Evolutionary conservation across 2,329 filamentous ascomycete genomes (phyloP).

Genomic region (Camptophora hylomeconis): DNA sequence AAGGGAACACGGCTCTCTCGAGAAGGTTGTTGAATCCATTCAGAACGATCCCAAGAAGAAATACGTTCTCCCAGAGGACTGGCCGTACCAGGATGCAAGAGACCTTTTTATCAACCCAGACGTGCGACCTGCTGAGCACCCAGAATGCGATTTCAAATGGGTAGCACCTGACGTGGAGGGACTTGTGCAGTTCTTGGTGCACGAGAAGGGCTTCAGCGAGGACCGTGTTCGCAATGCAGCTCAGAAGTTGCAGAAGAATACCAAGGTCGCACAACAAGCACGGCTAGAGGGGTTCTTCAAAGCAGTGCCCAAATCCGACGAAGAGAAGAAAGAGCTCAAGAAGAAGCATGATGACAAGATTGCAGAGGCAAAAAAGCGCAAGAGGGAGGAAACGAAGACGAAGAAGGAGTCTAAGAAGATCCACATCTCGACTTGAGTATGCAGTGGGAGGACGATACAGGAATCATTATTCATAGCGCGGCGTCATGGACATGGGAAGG

Average conservation of each 20-base stretch:
- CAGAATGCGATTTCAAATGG: conserved; percentile 96
- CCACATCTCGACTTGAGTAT: conserved; percentile 42
- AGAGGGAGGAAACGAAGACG: conserved; percentile 86
- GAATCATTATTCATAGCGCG: conserved; percentile 5
- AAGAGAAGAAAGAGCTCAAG: conserved; percentile 74
- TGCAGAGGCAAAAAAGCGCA: conserved; percentile 87
- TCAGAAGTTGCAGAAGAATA: conserved; percentile 69
- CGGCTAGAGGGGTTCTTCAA: conserved; percentile 96
- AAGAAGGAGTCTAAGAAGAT: conserved; percentile 92
- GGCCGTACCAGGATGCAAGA: conserved; percentile 86
- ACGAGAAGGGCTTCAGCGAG: conserved; percentile 93
- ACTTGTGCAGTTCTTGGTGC: conserved; percentile 76
- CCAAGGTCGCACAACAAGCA: conserved; percentile 83
- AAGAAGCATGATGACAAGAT: conserved; percentile 87
- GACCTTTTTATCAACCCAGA: conserved; percentile 86
- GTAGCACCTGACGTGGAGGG: conserved; percentile 84
- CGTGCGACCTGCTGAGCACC: conserved; percentile 68
- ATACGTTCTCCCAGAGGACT: conserved; percentile 83
- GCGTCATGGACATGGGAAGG: conserved; percentile 7
- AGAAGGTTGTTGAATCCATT: conserved; percentile 73
- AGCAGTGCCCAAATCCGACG: conserved; percentile 73
- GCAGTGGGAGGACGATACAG: conserved; percentile 1
- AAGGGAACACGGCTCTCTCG: conserved; percentile 76
- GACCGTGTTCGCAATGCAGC: conserved; percentile 76
- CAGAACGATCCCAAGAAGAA: conserved; percentile 65